Conservation (phyloP, 805 yeast species). For the Candida peoriensis region DNA sequence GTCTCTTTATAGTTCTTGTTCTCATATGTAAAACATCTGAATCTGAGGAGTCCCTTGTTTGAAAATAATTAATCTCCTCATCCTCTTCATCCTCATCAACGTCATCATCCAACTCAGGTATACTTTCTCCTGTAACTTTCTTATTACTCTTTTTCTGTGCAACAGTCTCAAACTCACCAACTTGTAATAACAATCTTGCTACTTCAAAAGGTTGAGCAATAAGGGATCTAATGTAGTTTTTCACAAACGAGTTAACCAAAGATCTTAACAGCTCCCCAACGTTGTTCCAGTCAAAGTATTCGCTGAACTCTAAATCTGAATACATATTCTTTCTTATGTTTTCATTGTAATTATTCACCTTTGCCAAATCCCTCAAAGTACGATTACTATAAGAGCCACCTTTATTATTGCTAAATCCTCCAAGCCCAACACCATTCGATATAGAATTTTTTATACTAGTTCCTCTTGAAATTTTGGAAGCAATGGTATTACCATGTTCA, state of each 20-base stretch:
- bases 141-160: conserved; percentile 6
- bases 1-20: conserved; percentile 13
- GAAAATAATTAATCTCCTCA: conserved; percentile 41
- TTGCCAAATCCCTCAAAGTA: conserved; percentile 17
- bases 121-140: conserved; percentile 13
- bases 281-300: conserved; percentile 56
- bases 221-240: conserved; percentile 64
- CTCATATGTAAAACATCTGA: conserved; percentile 13
- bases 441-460: conserved; percentile 14
- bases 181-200: conserved; percentile 71
- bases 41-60: conserved; percentile 22
- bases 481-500: conserved; percentile 34
- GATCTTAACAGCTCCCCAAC: conserved; percentile 52
- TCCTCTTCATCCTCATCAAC: conserved; percentile 32
- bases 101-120: conserved; percentile 27
- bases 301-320: conserved; percentile 56
- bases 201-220: conserved; percentile 88
- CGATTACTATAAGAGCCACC: conserved; percentile 6
- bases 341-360: conserved; percentile 18
- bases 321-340: conserved; percentile 24
- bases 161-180: conserved; percentile 52
- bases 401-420: background rate
- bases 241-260: conserved; percentile 54
- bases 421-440: conserved; percentile 9
- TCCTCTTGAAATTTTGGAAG: conserved; percentile 32